Conservation (phyloP, 768 basidiomycete species). For the Thelephora aurantiotincta region DNA sequence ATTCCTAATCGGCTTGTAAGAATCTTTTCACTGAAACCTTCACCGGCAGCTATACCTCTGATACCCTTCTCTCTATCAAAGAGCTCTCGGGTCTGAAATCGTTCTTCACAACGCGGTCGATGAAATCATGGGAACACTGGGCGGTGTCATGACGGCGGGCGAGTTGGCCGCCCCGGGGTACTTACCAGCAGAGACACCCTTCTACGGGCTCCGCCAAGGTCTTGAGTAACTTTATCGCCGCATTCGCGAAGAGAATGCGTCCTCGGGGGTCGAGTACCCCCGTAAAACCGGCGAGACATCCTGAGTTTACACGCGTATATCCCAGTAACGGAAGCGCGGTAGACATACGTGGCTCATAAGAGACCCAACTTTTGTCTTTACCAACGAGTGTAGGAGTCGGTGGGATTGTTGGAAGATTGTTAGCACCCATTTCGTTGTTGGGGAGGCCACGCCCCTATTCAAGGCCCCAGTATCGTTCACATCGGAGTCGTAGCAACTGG, state of each 20-base stretch:
- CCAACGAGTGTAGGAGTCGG: too few species aligned
- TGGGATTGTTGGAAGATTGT: too few species aligned
- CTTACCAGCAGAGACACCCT: slow-evolving; percentile 30
- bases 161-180: slow-evolving; percentile 37
- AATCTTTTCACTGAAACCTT: slow-evolving; percentile 34
- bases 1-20: slow-evolving; percentile 30
- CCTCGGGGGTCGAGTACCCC: slow-evolving; percentile 31
- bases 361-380: slow-evolving; percentile 8
- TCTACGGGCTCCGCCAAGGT: slow-evolving; percentile 28
- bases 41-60: slow-evolving; percentile 36
- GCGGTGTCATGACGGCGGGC: slow-evolving; percentile 27
- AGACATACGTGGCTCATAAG: slow-evolving; percentile 13
- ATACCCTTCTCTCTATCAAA: slow-evolving; percentile 34
- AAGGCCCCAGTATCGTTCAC: slow-evolving; percentile 9
- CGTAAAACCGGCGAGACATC: slow-evolving; percentile 39
- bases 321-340: slow-evolving; percentile 12
- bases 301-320: slow-evolving; percentile 25
- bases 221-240: slow-evolving; percentile 29
- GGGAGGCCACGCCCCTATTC: slow-evolving; percentile 4
- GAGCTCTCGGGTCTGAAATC: slow-evolving; percentile 40
- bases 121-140: slow-evolving; percentile 26
- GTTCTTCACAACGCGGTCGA: slow-evolving; percentile 27
- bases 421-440: slow-evolving; percentile 8
- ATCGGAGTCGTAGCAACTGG: slow-evolving; percentile 12
- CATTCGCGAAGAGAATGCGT: slow-evolving; percentile 37